phyloP scores from a whole-genome alignment of 2,329 filamentous ascomycete species.

The Aspergillus vadensis region DNA sequence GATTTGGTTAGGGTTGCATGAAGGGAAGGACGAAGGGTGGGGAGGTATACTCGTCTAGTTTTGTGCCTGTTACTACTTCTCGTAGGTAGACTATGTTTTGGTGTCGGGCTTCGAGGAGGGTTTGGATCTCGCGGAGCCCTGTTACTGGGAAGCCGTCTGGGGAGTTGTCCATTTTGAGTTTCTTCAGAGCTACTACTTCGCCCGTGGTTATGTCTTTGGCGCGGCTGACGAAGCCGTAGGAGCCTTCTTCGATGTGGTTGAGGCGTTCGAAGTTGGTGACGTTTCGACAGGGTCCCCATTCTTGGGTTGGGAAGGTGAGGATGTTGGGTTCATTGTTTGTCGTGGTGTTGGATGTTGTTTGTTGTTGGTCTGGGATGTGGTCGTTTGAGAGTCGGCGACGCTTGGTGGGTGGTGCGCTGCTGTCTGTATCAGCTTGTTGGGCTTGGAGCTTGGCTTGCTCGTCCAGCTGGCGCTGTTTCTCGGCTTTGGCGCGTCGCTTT shows the following conservation, averaged over 20 bases:
- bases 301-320: constrained; percentile 68
- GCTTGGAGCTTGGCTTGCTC: constrained; percentile 41
- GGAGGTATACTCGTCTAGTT: constrained; percentile 56
- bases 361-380: constrained; percentile 22
- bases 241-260: constrained; percentile 96
- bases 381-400: constrained; percentile 63
- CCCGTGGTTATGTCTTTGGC: constrained; percentile 74
- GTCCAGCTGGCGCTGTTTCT: constrained; percentile 73
- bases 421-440: constrained; percentile 29
- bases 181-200: constrained; percentile 86
- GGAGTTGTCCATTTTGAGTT: constrained; percentile 80
- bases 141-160: constrained; percentile 89
- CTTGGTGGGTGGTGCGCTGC: constrained; percentile 55
- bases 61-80: constrained; percentile 80
- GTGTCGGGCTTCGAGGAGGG: constrained; percentile 77
- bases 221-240: constrained; percentile 91
- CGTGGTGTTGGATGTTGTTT: constrained; percentile 26
- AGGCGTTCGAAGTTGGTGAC: constrained; percentile 88
- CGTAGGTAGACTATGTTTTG: constrained; percentile 77
- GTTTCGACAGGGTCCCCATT: constrained; percentile 72
- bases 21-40: constrained; percentile 8
- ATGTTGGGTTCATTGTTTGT: constrained; percentile 55
- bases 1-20: constrained; percentile 19
- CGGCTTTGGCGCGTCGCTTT: constrained; percentile 79
- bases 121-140: constrained; percentile 90